Evolutionary conservation across 1,139 yeast species (phyloP).

Genomic region (Protomyces pachydermus): DNA sequence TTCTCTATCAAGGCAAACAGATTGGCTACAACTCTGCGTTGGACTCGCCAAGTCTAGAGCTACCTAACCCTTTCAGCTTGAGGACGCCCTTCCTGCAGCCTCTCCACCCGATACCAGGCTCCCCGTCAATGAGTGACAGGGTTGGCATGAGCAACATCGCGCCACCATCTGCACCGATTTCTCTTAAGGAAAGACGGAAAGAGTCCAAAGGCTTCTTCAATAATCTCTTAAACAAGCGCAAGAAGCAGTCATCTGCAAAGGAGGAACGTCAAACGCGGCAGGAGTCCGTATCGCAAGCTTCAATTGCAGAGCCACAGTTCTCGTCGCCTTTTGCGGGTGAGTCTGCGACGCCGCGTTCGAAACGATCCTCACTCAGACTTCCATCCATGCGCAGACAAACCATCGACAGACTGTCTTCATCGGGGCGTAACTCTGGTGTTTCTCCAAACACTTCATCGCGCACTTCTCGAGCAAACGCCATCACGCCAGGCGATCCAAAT

Average conservation of each 20-base stretch:
- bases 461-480: background rate
- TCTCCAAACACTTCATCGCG: background rate
- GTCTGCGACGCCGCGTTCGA: background rate
- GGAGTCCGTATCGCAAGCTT: background rate
- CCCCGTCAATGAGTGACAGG: background rate
- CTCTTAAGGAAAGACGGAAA: background rate
- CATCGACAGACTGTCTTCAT: background rate
- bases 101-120: background rate
- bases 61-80: background rate
- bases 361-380: background rate
- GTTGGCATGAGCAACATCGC: background rate
- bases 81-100: background rate
- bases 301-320: background rate
- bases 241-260: background rate
- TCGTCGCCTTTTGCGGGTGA: background rate
- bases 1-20: background rate
- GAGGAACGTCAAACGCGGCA: background rate
- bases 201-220: conserved; percentile 11
- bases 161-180: background rate
- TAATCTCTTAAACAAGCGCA: conserved; percentile 1
- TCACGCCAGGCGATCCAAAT: background rate
- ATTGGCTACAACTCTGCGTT: background rate
- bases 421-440: background rate
- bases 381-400: background rate
- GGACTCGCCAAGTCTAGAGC: background rate